Conservation (phyloP, 805 yeast genomes). For the Blastobotrys peoriensis region DNA sequence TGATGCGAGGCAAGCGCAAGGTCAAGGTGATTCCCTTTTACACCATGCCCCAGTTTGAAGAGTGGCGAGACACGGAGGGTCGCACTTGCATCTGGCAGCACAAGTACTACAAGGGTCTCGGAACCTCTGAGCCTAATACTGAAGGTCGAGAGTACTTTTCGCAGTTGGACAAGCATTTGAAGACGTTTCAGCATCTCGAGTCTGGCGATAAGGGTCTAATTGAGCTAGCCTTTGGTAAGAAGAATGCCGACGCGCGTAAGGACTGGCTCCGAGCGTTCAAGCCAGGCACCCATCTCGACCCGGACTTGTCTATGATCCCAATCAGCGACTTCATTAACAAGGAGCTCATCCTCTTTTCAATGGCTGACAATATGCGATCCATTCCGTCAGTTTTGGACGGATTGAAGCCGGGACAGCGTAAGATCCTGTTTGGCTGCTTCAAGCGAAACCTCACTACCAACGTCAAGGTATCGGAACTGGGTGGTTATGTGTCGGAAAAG, state of each 20-base stretch:
- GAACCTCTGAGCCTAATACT: constrained; percentile 69
- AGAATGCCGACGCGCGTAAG: constrained; percentile 93
- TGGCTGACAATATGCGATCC: constrained; percentile 95
- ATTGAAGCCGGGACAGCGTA: constrained; percentile 94
- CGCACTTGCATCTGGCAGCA: constrained; percentile 72
- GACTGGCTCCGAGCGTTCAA: constrained; percentile 89
- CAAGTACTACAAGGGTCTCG: constrained; percentile 97
- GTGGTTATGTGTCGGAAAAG: constrained; percentile 81
- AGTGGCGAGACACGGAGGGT: constrained; percentile 87
- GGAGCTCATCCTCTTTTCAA: constrained; percentile 87
- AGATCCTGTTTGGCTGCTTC: constrained; percentile 82
- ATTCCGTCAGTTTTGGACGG: constrained; percentile 94
- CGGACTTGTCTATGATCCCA: constrained; percentile 68
- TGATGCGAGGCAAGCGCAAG: constrained; percentile 44
- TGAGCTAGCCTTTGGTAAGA: constrained; percentile 90
- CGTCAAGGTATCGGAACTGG: constrained; percentile 84
- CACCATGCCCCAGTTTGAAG: constrained; percentile 92
- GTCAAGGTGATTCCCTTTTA: constrained; percentile 63
- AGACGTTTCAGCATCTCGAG: constrained; percentile 74
- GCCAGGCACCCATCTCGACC: constrained; percentile 91
- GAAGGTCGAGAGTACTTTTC: constrained; percentile 89
- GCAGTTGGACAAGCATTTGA: constrained; percentile 78
- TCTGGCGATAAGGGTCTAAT: constrained; percentile 66
- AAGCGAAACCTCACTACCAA: constrained; percentile 71
- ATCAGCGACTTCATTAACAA: constrained; percentile 91